Evolutionary conservation across 805 yeast genomes (phyloP), one percentile per base, ranked within the genome.

Genomic region (Candida ortonii): DNA sequence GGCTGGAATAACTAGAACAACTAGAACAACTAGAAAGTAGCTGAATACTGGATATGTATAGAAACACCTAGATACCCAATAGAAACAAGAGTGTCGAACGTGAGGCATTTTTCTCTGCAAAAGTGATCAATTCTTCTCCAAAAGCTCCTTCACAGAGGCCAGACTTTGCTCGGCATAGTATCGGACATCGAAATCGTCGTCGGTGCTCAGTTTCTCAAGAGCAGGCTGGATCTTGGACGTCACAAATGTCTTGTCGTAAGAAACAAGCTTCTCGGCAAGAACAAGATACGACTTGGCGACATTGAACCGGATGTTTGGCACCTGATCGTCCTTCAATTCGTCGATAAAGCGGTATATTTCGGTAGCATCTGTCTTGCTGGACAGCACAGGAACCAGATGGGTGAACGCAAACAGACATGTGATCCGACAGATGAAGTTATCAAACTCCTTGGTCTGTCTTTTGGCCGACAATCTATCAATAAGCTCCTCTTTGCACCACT

Each of bases 271-370:
- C 51, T 77, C 74, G 6, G 78, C 78, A 21, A 84, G 68, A 16
- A 70, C 65, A 25, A 76, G 71, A 53, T 84, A 78, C 11, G 95
- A 76, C 61, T 87, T 88, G 17, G 99, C 97, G 43, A 84, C 88
- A 63, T 89, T 93, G 67, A 93, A 93, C 55, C 97, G 76, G 44
- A 93, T 89, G 61, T 93, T 93, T 50, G 99, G 96, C 37, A 93
- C 97, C 6, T 78, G 73, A 63, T 93, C 98, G 23, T 68, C 69
- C 24, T 79, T 70, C 50, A 90, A 69, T 30, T 75, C 78, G 46
- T 78, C 71, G 41, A 93, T 69, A 53, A 86, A 89, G 16, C 97
- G 96, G 50, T 88, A 67, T 28, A 89, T 74, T 46, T 80, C 80
- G 25, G 70, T 68, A 25, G 75, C 67, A 15, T 84, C 73, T 27